Percentiles rank a stretch among this genome's conserved stretches.
These are phyloP conservation scores for Aspergillus leporis DNA, from an alignment of 495 filamentous ascomycete genomes.

Conservation along the genomic window DNA sequence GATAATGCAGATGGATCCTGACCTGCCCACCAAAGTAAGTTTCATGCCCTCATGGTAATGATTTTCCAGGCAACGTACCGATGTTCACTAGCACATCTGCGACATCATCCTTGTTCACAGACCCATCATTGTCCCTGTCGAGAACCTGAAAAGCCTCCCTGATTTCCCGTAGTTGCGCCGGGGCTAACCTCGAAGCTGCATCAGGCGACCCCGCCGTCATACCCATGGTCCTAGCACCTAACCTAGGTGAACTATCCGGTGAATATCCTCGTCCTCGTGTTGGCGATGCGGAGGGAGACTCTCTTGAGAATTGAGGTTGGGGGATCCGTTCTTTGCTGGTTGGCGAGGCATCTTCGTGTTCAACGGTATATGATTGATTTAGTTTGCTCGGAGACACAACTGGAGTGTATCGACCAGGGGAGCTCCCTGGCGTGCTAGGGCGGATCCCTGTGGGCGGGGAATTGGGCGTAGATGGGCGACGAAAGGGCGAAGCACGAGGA, in stretches of 20 bases:
- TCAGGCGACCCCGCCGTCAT: conserved; percentile 38
- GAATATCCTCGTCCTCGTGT: conserved; percentile 38
- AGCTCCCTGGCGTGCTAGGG: conserved; percentile 42
- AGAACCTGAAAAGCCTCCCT: conserved; percentile 86
- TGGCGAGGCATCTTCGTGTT: conserved; percentile 33
- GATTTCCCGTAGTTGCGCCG: conserved; percentile 70
- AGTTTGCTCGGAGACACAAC: conserved; percentile 49
- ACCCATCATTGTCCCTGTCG: conserved; percentile 77
- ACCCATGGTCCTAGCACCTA: conserved; percentile 30
- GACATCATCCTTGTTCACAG: conserved; percentile 74
- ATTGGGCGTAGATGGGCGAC: conserved; percentile 55
- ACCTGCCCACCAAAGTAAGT: conserved; percentile 32
- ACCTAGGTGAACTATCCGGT: conserved; percentile 29
- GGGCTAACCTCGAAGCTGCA: conserved; percentile 61
- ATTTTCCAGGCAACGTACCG: conserved; percentile 43
- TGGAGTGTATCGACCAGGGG: conserved; percentile 46
- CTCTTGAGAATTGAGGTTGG: conserved; percentile 42
- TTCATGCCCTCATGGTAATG: not conserved
- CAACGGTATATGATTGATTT: conserved; percentile 49
- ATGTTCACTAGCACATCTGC: conserved; percentile 77
- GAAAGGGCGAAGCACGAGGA: conserved; percentile 73
- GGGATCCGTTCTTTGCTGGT: conserved; percentile 35
- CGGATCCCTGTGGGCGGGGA: conserved; percentile 45
- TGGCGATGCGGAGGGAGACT: conserved; percentile 41
- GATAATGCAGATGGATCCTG: conserved; percentile 60